phyloP scores from a whole-genome alignment of 2,329 filamentous ascomycete genomes.

The Claviceps quebecensis region DNA sequence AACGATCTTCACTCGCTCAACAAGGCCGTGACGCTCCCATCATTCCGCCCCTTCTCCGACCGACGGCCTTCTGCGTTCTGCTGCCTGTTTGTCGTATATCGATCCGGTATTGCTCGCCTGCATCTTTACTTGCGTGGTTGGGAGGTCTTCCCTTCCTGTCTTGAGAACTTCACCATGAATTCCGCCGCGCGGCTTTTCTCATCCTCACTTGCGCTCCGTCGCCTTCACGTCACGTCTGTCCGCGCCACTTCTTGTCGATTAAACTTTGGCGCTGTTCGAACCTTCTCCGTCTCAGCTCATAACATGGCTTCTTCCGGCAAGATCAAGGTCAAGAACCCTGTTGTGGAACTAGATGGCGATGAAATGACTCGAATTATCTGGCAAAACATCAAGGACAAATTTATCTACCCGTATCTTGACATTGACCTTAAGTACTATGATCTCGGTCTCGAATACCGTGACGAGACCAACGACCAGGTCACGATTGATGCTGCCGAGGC shows the following conservation, averaged over 20 bases:
- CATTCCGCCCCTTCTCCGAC: background rate
- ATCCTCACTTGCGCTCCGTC: slow-evolving; percentile 16
- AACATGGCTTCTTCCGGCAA: slow-evolving; percentile 53
- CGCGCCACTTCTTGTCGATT: slow-evolving; percentile 23
- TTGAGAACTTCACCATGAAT: slow-evolving; percentile 12
- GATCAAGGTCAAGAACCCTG: slow-evolving; percentile 99
- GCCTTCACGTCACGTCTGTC: slow-evolving; percentile 13
- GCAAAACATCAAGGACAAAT: slow-evolving; percentile 98
- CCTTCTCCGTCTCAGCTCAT: slow-evolving; percentile 51
- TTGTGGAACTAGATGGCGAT: slow-evolving; percentile 91
- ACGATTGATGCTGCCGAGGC: slow-evolving; percentile 90
- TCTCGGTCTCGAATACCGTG: slow-evolving; percentile 82
- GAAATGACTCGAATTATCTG: slow-evolving; percentile 99
- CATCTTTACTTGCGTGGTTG: slow-evolving; percentile 4
- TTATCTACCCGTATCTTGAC: slow-evolving; percentile 91
- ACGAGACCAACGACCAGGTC: slow-evolving; percentile 92
- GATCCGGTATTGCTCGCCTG: slow-evolving; percentile 3
- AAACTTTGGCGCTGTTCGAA: slow-evolving; percentile 25
- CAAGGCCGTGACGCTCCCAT: no score
- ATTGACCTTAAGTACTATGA: slow-evolving; percentile 98
- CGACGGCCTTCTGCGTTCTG: background rate
- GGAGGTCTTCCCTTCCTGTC: background rate
- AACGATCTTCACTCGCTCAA: no score
- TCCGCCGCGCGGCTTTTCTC: slow-evolving; percentile 18
- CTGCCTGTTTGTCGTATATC: slow-evolving; percentile 1